Conservation (phyloP, 768 basidiomycete species). For the Boletus sp. region DNA sequence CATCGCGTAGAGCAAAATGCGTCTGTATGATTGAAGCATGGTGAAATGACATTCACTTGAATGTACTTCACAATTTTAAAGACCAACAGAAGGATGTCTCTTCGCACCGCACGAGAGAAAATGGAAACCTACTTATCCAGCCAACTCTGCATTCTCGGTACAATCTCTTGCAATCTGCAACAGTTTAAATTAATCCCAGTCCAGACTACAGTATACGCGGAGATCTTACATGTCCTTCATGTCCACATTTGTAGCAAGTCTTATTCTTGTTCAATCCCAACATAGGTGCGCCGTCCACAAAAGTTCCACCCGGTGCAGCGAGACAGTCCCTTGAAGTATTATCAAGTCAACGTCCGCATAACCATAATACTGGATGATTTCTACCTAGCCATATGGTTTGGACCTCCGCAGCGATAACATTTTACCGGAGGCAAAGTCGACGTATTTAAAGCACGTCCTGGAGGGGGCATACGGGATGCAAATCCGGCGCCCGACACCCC, state of each 20-base stretch:
- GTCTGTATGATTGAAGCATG: slow-evolving; percentile 1
- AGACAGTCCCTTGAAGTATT: slow-evolving; percentile 65
- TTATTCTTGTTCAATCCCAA: slow-evolving; percentile 56
- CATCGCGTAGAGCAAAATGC: background rate
- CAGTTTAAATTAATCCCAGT: slow-evolving; percentile 4
- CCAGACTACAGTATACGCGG: background rate
- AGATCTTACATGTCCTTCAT: slow-evolving; percentile 76
- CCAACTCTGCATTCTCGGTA: slow-evolving; percentile 52
- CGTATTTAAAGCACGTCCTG: slow-evolving; percentile 71
- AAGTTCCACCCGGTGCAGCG: slow-evolving; percentile 59
- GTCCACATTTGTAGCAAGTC: slow-evolving; percentile 87
- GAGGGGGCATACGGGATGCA: slow-evolving; percentile 66
- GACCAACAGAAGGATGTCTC: slow-evolving; percentile 10
- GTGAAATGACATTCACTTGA: slow-evolving; percentile 16
- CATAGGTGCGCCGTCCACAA: slow-evolving; percentile 41
- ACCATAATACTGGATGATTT: slow-evolving; percentile 2
- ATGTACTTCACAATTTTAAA: slow-evolving; percentile 18
- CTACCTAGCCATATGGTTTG: slow-evolving; percentile 83
- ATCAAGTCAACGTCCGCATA: slow-evolving; percentile 3
- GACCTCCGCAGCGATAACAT: slow-evolving; percentile 87
- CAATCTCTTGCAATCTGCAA: slow-evolving; percentile 64
- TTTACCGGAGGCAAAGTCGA: slow-evolving; percentile 79
- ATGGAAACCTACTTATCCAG: slow-evolving; percentile 35
- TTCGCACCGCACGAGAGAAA: slow-evolving; percentile 2
- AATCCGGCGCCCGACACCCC: slow-evolving; percentile 44